Evolutionary conservation across 2,329 filamentous ascomycete genomes (phyloP).

Genomic region (Fusarium tanahbumbuense): DNA sequence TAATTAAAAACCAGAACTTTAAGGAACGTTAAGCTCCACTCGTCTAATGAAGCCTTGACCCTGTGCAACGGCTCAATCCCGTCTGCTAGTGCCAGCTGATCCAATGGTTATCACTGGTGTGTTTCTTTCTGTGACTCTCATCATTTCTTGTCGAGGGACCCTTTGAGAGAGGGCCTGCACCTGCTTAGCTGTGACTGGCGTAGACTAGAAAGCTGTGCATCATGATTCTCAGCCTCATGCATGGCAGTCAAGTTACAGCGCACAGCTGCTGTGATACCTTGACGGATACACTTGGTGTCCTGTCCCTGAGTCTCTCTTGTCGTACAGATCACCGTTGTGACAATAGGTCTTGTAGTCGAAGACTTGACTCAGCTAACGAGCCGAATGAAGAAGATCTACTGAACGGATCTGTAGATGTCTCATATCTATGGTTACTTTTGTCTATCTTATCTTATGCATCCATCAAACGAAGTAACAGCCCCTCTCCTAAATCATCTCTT

Average conservation of each 20-base stretch:
- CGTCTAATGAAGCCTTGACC: conserved; percentile 35
- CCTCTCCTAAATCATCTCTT: conserved; percentile 17
- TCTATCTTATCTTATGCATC: conserved; percentile 18
- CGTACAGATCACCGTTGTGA: conserved; percentile 7
- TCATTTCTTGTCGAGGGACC: conserved; percentile 22
- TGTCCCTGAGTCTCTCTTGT: conserved; percentile 19
- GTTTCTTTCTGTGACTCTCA: conserved; percentile 28
- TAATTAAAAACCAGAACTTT: conserved; percentile 47
- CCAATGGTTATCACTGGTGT: conserved; percentile 32
- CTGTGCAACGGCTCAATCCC: conserved; percentile 38
- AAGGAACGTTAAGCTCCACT: conserved; percentile 42
- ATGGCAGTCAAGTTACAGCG: conserved; percentile 12
- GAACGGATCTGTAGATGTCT: conserved; percentile 5
- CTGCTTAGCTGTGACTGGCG: neutral
- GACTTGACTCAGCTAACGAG: conserved; percentile 1
- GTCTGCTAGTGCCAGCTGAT: conserved; percentile 32
- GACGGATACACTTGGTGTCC: neutral
- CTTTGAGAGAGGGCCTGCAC: neutral
- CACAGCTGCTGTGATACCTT: neutral
- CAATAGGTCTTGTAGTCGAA: conserved; percentile 4
- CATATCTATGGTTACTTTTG: conserved; percentile 12
- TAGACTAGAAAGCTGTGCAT: neutral
- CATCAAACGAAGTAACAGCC: conserved; percentile 8
- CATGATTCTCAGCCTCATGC: conserved; percentile 36
- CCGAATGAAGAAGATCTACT: neutral